A percentile compares a stretch with the other conserved stretches of the same genome.
phyloP scores from a whole-genome alignment of 139 green algal species.

The Coelastrella sp. region DNA sequence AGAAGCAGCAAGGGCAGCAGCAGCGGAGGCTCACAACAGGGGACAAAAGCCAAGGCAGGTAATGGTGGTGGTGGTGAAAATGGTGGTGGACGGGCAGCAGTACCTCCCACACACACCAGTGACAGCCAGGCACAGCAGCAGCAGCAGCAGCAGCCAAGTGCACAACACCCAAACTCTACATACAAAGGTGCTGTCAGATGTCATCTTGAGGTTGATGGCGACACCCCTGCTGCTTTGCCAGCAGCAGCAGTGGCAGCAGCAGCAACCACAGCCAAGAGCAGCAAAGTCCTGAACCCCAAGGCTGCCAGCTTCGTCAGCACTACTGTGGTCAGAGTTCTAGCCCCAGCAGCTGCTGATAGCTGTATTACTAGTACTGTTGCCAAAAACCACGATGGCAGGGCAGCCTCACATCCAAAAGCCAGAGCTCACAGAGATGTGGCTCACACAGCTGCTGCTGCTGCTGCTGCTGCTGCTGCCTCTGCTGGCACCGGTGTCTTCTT shows the following conservation, averaged over 20 bases:
- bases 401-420: neutral
- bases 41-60: neutral
- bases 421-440: neutral
- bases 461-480: neutral
- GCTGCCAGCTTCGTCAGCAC: neutral
- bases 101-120: neutral
- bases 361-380: too few species aligned
- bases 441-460: neutral
- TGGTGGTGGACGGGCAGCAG: neutral
- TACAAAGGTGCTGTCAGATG: neutral
- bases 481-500: conserved; percentile 19
- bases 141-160: neutral
- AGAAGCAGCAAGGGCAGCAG: neutral
- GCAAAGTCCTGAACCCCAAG: neutral
- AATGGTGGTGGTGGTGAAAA: neutral
- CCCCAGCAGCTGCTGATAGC: neutral
- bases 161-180: neutral
- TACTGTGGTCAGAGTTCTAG: neutral
- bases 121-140: neutral
- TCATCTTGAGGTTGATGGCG: neutral
- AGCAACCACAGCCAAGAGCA: neutral
- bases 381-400: too few species aligned
- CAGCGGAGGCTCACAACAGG: neutral
- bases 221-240: neutral
- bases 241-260: neutral